Evolutionary conservation across 2,329 filamentous ascomycete species (phyloP).

Genomic region (Xylaria sp.): DNA sequence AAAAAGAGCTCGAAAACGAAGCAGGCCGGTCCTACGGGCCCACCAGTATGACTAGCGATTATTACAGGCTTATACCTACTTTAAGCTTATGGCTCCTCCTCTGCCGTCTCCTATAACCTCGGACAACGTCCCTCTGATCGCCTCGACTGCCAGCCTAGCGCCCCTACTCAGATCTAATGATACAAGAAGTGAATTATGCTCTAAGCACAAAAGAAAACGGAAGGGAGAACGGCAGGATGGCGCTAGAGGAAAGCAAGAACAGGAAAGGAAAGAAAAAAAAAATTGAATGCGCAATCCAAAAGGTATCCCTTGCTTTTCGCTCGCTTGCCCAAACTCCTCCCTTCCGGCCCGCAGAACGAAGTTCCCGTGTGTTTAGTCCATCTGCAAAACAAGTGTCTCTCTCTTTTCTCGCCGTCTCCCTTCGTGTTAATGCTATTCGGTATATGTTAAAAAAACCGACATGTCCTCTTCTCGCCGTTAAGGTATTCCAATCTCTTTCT

Average conservation of each 20-base stretch:
- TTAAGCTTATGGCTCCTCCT: background rate
- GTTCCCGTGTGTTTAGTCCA: background rate
- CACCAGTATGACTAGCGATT: constrained; percentile 21
- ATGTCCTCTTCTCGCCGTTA: too few species aligned
- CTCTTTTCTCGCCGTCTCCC: background rate
- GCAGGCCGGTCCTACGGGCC: background rate
- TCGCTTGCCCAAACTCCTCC: background rate
- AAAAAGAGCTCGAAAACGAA: background rate
- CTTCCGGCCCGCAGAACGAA: constrained; percentile 16
- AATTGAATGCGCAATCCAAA: background rate
- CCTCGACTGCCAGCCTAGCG: background rate
- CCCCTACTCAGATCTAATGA: background rate
- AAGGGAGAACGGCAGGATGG: too few species aligned
- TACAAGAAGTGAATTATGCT: constrained; percentile 2
- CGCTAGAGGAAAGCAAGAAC: too few species aligned
- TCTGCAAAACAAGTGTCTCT: constrained; percentile 1
- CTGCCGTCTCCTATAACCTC: background rate
- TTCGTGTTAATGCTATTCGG: too few species aligned
- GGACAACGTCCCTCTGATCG: background rate
- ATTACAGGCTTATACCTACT: constrained; percentile 21
- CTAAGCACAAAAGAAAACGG: constrained; percentile 25
- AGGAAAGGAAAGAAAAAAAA: background rate
- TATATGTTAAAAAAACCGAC: too few species aligned
- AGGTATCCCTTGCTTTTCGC: constrained; percentile 1
- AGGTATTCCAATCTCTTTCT: too few species aligned